Evolutionary conservation across 371 early-diverging fungal genomes (phyloP), one percentile per base, ranked within the genome.

Genomic region (Rhizopus sp.): DNA sequence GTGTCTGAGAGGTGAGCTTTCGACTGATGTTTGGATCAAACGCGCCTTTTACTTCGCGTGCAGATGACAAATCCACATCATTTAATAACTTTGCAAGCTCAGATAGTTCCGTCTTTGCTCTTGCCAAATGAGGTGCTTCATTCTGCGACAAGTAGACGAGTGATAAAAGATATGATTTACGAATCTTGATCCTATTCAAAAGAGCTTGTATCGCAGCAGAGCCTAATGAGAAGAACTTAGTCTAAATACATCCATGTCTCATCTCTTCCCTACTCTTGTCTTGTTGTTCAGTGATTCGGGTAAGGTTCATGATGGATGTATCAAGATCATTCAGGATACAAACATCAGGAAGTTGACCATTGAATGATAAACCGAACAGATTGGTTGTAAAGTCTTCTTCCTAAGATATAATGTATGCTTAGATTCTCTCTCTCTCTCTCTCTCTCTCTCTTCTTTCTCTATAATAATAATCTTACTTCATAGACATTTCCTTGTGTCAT

Each of bases 311-410:
- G 31, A 66, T 46, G 0, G 84, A 82, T 5, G 68, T 62, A 47
- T 84, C 81, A 29, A 89, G 41, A 59, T 76, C 67, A 16, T 80
- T 76, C 5, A 85, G 34, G n/a, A 76, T 62, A 7, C 69, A 63
- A 0, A 76, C 55, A 37, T 78, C 70, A 0, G 82, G 69, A 35
- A 73, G 70, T 47, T 81, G 76, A 47, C 83, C 84, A 29, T 78
- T 77, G 4, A 90, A 70, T 0, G 80, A 73, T 3, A 87, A 66
- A 1, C 86, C 86, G 68, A 83, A 86, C 40, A 78, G 63, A 61
- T 88, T 88, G 15, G 80, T 77, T 32, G 83, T 75, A 64, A 90
- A 88, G 62, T 88, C 90, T 55, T 90, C 88, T 68, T 88, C 90
- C 78, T 83, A 51, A 44, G 49, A 35, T 5, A 50, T 4, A 31